phyloP scores from a whole-genome alignment of 768 basidiomycete species.

The Rhizopogon vesiculosus region DNA sequence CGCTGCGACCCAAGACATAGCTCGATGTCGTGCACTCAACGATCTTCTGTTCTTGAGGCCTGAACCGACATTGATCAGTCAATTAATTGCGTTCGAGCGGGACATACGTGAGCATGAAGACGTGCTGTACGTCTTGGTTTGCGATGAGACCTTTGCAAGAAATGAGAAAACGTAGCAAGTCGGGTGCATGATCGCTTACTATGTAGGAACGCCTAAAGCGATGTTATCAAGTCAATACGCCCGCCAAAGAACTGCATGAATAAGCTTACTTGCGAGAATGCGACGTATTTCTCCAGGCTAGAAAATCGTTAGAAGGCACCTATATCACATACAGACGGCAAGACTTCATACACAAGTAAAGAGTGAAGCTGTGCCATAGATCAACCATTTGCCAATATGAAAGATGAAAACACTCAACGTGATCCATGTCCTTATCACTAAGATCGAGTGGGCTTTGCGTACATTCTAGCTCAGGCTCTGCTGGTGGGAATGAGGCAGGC shows the following conservation, averaged over 20 bases:
- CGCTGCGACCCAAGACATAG: constrained; percentile 66
- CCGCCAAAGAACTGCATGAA: background rate
- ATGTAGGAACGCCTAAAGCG: constrained; percentile 15
- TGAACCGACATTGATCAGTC: constrained; percentile 14
- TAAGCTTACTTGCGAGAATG: constrained; percentile 21
- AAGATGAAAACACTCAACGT: constrained; percentile 29
- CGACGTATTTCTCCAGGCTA: constrained; percentile 29
- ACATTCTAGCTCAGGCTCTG: constrained; percentile 16
- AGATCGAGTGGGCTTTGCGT: constrained; percentile 24
- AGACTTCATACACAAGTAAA: constrained; percentile 46
- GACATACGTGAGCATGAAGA: constrained; percentile 22
- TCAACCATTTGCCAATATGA: background rate
- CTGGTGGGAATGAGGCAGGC: constrained; percentile 50
- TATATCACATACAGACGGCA: constrained; percentile 2
- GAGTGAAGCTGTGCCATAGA: constrained; percentile 42
- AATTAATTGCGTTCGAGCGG: background rate
- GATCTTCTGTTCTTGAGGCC: constrained; percentile 48
- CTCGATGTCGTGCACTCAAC: constrained; percentile 57
- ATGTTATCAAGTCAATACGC: background rate
- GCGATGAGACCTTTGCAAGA: background rate
- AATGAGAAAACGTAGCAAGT: background rate
- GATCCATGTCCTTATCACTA: constrained; percentile 40
- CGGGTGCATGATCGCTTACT: constrained; percentile 7
- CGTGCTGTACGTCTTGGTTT: constrained; percentile 16
- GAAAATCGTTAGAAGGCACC: constrained; percentile 36